A percentile compares a stretch with the other conserved stretches of the same genome.
These are phyloP conservation scores for Oryza nivara DNA, from an alignment of 176 grass and related monocot genomes.

Conservation along the genomic window DNA sequence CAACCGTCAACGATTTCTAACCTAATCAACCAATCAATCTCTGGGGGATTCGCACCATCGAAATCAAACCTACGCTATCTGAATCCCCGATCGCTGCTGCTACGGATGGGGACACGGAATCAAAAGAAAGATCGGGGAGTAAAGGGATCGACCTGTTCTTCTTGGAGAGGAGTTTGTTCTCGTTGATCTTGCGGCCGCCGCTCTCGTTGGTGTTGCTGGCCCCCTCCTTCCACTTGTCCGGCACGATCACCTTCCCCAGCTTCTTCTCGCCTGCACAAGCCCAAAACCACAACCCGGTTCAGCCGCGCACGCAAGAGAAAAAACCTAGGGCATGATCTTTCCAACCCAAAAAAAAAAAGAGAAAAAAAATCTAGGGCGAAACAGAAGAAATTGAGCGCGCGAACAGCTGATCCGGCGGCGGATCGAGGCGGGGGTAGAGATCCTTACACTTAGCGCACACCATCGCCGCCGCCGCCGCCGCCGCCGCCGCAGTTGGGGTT, in stretches of 20 bases:
- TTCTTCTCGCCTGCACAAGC: conserved; percentile 89
- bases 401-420: neutral
- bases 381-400: neutral
- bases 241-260: conserved; percentile 96
- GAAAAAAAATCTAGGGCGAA: conserved; percentile 14
- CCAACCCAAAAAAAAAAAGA: too few relatives aligned
- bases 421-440: neutral
- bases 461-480: conserved; percentile 22
- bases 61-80: too few relatives aligned
- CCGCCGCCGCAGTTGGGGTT: neutral
- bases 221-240: conserved; percentile 99
- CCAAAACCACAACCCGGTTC: neutral
- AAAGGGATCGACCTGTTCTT: conserved; percentile 69
- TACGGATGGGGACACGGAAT: neutral
- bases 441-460: conserved; percentile 62
- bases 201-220: conserved; percentile 94
- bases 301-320: neutral
- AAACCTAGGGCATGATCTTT: neutral
- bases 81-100: too few relatives aligned
- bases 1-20: neutral
- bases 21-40: neutral
- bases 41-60: too few relatives aligned
- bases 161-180: conserved; percentile 99
- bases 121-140: neutral
- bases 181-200: conserved; percentile 97